Percentiles rank a stretch among this genome's conserved stretches.
Evolutionary conservation across 768 basidiomycete genomes (phyloP).

Genomic region (Crucibulum laeve): DNA sequence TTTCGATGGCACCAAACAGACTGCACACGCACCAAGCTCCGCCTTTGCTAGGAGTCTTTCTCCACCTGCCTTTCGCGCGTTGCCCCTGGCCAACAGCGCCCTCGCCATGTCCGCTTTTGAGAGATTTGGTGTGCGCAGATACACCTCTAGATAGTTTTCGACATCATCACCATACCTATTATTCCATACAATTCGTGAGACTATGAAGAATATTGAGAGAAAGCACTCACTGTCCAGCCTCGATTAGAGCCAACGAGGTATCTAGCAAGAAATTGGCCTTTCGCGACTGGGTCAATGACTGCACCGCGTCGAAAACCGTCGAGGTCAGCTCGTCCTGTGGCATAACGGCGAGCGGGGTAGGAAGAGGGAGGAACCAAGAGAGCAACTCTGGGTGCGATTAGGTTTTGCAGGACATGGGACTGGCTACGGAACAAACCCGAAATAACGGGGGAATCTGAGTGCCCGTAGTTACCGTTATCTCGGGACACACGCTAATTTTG

Average conservation of each 20-base stretch:
- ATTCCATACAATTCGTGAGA: conserved; percentile 3
- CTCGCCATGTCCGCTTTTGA: conserved; percentile 43
- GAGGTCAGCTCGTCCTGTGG: conserved; percentile 48
- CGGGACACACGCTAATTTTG: too few species aligned
- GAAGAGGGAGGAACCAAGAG: not conserved
- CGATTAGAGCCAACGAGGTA: conserved; percentile 43
- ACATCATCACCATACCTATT: conserved; percentile 59
- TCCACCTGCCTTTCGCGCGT: conserved; percentile 51
- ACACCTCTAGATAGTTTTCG: conserved; percentile 64
- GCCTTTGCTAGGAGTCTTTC: conserved; percentile 54
- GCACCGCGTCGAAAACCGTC: conserved; percentile 44
- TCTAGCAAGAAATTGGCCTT: conserved; percentile 51
- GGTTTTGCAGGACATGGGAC: not conserved
- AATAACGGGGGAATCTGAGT: not conserved
- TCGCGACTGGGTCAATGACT: conserved; percentile 34
- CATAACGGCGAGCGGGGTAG: conserved; percentile 15
- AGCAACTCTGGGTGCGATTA: not conserved
- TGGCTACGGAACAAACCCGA: too few species aligned
- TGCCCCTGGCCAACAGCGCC: conserved; percentile 55
- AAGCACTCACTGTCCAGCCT: conserved; percentile 41
- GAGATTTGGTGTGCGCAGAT: conserved; percentile 56
- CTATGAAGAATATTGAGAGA: conserved; percentile 1
- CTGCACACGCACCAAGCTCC: conserved; percentile 44
- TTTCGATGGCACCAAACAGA: not conserved
- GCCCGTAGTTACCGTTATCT: not conserved